A percentile compares a stretch with the other conserved stretches of the same genome.
phyloP scores from a whole-genome alignment of 2,329 filamentous ascomycete genomes.

The Penicillium sp. region DNA sequence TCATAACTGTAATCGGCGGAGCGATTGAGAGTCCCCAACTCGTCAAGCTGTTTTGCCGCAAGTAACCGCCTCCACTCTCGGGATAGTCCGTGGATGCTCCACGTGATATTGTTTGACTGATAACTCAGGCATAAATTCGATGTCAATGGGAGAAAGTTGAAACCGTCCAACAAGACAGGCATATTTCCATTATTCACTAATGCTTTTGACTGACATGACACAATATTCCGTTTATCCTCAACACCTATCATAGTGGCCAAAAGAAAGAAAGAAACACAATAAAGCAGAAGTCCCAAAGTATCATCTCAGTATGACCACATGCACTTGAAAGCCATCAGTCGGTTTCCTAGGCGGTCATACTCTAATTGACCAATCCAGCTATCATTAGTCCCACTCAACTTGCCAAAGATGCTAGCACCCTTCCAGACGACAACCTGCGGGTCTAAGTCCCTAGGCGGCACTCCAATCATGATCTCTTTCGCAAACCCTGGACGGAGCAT shows the following conservation, averaged over 20 bases:
- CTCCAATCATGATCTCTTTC: slow-evolving; percentile 70
- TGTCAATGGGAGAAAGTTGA: neutral
- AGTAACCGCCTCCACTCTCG: slow-evolving; percentile 30
- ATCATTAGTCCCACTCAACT: slow-evolving; percentile 83
- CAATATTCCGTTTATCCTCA: slow-evolving; percentile 3
- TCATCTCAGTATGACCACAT: slow-evolving; percentile 61
- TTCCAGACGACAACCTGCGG: slow-evolving; percentile 98
- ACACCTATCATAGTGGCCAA: slow-evolving; percentile 11
- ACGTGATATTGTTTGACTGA: neutral
- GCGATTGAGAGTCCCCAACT: neutral
- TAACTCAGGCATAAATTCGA: neutral
- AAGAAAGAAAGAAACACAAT: slow-evolving; percentile 11
- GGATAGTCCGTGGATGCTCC: neutral
- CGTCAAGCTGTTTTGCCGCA: slow-evolving; percentile 31
- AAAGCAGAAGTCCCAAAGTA: slow-evolving; percentile 12
- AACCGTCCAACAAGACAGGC: neutral
- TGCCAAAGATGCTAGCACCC: slow-evolving; percentile 93
- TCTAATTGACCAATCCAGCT: slow-evolving; percentile 89
- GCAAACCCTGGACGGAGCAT: slow-evolving; percentile 63
- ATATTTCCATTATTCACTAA: slow-evolving; percentile 2
- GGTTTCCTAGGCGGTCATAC: slow-evolving; percentile 81
- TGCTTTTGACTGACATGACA: neutral
- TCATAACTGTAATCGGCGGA: neutral
- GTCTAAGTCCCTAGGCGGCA: slow-evolving; percentile 88
- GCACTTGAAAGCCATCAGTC: slow-evolving; percentile 82